Evolutionary conservation across 2,329 filamentous ascomycete genomes (phyloP).

Genomic region (Aspergillus hortae): DNA sequence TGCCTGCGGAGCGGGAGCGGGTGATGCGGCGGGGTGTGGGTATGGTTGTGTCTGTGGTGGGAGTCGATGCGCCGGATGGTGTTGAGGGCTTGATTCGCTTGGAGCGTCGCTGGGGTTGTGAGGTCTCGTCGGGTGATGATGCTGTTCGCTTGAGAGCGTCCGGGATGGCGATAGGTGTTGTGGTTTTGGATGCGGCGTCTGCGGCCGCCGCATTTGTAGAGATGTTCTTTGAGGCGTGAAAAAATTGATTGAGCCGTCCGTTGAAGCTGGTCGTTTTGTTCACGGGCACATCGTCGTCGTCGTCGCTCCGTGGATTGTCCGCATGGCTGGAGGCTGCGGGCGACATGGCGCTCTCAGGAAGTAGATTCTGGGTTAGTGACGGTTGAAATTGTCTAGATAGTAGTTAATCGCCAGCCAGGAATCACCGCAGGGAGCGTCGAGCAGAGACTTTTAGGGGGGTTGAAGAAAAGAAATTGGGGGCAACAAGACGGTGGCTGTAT

Average conservation of each 20-base stretch:
- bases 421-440: no score
- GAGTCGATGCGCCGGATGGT: neutral
- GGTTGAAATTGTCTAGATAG: no score
- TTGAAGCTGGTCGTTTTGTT: slow-evolving; percentile 35
- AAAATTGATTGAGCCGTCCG: slow-evolving; percentile 32
- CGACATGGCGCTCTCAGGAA: no score
- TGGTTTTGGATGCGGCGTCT: neutral
- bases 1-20: slow-evolving; percentile 13
- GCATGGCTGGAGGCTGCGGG: neutral
- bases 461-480: no score
- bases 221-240: slow-evolving; percentile 18
- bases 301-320: neutral
- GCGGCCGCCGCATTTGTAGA: neutral
- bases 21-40: slow-evolving; percentile 8
- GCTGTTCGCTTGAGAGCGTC: slow-evolving; percentile 1
- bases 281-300: slow-evolving; percentile 26
- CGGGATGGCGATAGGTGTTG: neutral
- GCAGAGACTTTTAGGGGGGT: no score
- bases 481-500: no score
- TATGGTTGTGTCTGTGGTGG: neutral
- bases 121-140: neutral
- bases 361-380: no score
- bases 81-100: neutral
- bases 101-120: neutral
- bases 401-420: no score